Conservation (phyloP, 768 basidiomycete genomes). For the Suillus luteus region DNA sequence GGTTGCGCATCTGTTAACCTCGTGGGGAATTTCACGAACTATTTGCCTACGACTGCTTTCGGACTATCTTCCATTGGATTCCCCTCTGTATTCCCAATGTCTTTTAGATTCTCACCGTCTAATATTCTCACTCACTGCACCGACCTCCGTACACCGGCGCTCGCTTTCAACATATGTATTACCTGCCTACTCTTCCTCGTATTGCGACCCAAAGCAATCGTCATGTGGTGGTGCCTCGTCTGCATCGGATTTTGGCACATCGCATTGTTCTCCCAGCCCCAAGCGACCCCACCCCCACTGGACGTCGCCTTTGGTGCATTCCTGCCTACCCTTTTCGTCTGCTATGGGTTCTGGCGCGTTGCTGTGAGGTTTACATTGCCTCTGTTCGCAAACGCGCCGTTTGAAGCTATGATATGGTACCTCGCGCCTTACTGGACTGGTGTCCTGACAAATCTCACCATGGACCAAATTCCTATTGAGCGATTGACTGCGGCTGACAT, state of each 20-base stretch:
- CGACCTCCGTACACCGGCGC: conserved; percentile 68
- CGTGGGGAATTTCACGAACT: conserved; percentile 73
- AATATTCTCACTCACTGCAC: conserved; percentile 61
- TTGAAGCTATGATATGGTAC: conserved; percentile 77
- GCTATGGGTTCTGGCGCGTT: conserved; percentile 77
- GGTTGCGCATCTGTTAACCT: conserved; percentile 77
- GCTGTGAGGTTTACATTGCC: conserved; percentile 77
- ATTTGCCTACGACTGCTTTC: conserved; percentile 55
- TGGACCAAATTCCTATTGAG: conserved; percentile 72
- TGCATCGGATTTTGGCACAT: conserved; percentile 89
- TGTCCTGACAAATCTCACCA: conserved; percentile 70
- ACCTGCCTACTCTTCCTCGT: conserved; percentile 70
- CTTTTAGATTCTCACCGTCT: conserved; percentile 55
- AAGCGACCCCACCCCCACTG: conserved; percentile 63
- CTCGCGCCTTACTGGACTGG: conserved; percentile 80
- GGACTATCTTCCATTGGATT: conserved; percentile 76
- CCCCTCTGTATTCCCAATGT: conserved; percentile 71
- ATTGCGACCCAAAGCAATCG: conserved; percentile 67
- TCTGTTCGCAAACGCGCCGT: conserved; percentile 61
- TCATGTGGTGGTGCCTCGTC: conserved; percentile 75
- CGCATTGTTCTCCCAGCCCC: conserved; percentile 75
- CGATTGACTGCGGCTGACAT: conserved; percentile 75
- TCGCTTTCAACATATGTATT: conserved; percentile 72
- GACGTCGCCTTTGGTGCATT: conserved; percentile 76
- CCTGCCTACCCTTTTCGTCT: conserved; percentile 75